Evolutionary conservation across 371 early-diverging fungal species (phyloP).

Genomic region (Apophysomyces ossiformis): DNA sequence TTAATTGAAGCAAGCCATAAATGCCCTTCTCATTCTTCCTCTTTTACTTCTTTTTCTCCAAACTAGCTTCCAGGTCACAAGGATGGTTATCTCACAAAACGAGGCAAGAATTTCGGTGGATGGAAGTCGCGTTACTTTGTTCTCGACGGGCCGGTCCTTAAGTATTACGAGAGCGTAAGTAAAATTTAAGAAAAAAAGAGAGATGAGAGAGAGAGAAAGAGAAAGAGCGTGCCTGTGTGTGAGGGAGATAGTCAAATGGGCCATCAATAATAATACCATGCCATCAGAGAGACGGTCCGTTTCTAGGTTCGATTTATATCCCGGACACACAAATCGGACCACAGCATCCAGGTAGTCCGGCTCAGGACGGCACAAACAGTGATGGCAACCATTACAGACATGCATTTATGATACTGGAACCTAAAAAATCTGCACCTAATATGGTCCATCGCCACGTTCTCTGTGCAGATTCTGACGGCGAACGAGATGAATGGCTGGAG

Average conservation of each 20-base stretch:
- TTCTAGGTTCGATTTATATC: slow-evolving; percentile 58
- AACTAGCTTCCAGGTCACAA: slow-evolving; percentile 34
- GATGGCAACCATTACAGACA: slow-evolving; percentile 66
- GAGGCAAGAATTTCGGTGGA: slow-evolving; percentile 85
- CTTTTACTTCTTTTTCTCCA: background rate
- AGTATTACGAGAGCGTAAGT: slow-evolving; percentile 72
- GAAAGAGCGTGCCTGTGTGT: too few species aligned
- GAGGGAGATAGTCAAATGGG: too few species aligned
- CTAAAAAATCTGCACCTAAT: slow-evolving; percentile 61
- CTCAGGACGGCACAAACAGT: slow-evolving; percentile 30
- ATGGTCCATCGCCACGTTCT: slow-evolving; percentile 74
- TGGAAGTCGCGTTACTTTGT: slow-evolving; percentile 85
- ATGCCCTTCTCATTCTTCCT: background rate
- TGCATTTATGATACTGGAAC: slow-evolving; percentile 81
- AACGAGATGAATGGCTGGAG: slow-evolving; percentile 88
- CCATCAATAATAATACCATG: background rate
- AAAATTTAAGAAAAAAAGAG: background rate
- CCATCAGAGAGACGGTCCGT: slow-evolving; percentile 57
- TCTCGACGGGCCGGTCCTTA: slow-evolving; percentile 60
- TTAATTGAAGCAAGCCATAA: slow-evolving; percentile 9
- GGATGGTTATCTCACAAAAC: slow-evolving; percentile 83
- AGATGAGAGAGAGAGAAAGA: background rate
- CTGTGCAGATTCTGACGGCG: slow-evolving; percentile 85
- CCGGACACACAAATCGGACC: slow-evolving; percentile 59
- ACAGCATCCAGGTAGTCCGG: slow-evolving; percentile 31